A percentile compares a stretch with the other conserved stretches of the same genome.
These are phyloP conservation scores for Kokia cookei DNA, from an alignment of 441 rosid species.

Conservation along the genomic window DNA sequence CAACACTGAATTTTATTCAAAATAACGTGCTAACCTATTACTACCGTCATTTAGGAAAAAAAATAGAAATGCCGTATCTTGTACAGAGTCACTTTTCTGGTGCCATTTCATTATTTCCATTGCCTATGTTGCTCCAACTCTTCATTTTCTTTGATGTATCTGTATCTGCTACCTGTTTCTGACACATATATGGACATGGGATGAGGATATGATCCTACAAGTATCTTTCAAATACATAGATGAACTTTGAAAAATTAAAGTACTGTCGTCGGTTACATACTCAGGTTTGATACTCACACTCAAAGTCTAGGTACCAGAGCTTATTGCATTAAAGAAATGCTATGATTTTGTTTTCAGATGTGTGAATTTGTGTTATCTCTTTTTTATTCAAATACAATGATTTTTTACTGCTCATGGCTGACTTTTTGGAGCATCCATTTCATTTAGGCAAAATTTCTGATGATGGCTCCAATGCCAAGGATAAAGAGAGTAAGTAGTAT, in stretches of 20 bases:
- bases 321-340: neutral
- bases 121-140: neutral
- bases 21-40: neutral
- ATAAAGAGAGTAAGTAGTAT: conserved; percentile 42
- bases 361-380: neutral
- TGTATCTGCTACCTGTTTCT: neutral
- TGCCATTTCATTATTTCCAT: neutral
- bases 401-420: conserved; percentile 5
- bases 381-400: neutral
- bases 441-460: conserved; percentile 41
- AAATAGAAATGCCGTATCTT: neutral
- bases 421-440: neutral
- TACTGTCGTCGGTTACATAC: neutral
- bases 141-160: neutral
- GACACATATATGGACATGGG: neutral
- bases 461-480: conserved; percentile 35
- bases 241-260: neutral
- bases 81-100: neutral
- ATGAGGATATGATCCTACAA: neutral
- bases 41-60: neutral
- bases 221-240: neutral
- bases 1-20: neutral
- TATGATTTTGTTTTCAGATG: neutral
- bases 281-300: neutral
- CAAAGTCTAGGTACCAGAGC: neutral